These are phyloP conservation scores for Skeletonema tropicum DNA, from an alignment of 108 stramenopile genomes.

Conservation along the genomic window DNA sequence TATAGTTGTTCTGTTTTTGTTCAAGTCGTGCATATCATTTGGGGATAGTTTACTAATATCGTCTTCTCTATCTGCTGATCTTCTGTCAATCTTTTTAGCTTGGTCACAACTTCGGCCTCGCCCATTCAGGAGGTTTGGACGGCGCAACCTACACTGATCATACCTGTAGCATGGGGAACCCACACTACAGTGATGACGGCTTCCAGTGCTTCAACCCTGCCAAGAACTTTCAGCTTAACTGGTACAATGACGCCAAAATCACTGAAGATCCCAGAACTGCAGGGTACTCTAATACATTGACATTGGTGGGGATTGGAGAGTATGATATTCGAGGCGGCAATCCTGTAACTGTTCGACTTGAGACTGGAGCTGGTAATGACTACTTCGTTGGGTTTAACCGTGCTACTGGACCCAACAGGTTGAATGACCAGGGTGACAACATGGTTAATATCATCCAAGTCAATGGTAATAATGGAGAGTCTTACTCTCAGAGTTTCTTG, in stretches of 20 bases:
- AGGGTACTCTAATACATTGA: slow-evolving; percentile 9
- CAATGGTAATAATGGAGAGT: neutral
- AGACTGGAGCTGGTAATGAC: slow-evolving; percentile 21
- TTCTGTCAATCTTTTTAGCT: neutral
- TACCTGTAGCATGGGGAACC: slow-evolving; percentile 37
- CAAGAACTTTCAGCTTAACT: too few species aligned
- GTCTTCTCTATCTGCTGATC: neutral
- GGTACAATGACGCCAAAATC: neutral
- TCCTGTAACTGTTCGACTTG: slow-evolving; percentile 30
- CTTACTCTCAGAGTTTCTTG: slow-evolving; percentile 15
- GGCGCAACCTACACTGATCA: slow-evolving; percentile 39
- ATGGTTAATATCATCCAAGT: slow-evolving; percentile 3
- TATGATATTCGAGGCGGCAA: neutral
- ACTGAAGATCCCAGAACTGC: neutral
- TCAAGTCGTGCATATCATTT: neutral
- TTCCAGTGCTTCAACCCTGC: slow-evolving; percentile 33
- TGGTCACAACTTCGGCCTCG: slow-evolving; percentile 13
- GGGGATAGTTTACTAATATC: neutral
- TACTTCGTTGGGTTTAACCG: slow-evolving; percentile 31
- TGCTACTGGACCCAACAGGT: neutral
- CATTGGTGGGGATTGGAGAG: slow-evolving; percentile 11
- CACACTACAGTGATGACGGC: slow-evolving; percentile 34
- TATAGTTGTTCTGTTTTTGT: neutral
- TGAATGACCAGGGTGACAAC: slow-evolving; percentile 5
- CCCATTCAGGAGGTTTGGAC: slow-evolving; percentile 42